Evolutionary conservation across 2,329 filamentous ascomycete species (phyloP).

Genomic region (Clarireedia homoeocarpa): DNA sequence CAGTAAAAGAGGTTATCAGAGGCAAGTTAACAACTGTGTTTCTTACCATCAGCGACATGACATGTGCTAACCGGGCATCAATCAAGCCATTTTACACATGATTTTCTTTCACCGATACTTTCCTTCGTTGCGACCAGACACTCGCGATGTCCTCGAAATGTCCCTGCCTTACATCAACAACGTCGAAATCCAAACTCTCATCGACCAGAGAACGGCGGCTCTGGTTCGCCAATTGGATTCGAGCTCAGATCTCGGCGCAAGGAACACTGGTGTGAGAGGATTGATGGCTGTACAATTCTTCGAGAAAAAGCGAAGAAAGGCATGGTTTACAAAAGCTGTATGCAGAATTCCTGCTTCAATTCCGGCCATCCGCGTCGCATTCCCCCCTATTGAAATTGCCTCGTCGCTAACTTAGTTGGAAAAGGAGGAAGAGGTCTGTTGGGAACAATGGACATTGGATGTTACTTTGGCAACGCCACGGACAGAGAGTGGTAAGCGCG

Average conservation of each 20-base stretch:
- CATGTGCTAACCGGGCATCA: not conserved
- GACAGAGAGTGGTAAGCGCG: constrained; percentile 70
- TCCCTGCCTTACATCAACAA: constrained; percentile 86
- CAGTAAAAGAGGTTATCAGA: constrained; percentile 87
- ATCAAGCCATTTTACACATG: constrained; percentile 77
- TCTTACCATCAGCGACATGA: not conserved
- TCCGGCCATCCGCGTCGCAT: constrained; percentile 4
- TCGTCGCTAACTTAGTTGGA: not conserved
- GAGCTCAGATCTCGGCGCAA: constrained; percentile 37
- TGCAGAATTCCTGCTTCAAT: not conserved
- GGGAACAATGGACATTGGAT: constrained; percentile 93
- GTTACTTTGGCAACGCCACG: constrained; percentile 86
- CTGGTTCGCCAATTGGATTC: constrained; percentile 71
- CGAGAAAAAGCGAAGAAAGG: constrained; percentile 82
- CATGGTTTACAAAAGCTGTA: constrained; percentile 73
- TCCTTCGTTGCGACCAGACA: constrained; percentile 72
- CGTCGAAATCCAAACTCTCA: constrained; percentile 84
- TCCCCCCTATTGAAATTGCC: not conserved
- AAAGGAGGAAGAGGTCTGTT: constrained; percentile 44
- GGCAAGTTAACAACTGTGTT: constrained; percentile 41
- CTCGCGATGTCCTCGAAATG: constrained; percentile 83
- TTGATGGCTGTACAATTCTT: constrained; percentile 88
- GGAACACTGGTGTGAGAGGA: constrained; percentile 55
- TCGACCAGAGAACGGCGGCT: constrained; percentile 76
- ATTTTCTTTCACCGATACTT: constrained; percentile 99